A percentile compares a stretch with the other conserved stretches of the same genome.
Evolutionary conservation across 2,329 filamentous ascomycete species (phyloP).

Genomic region (Elsinoe fawcettii): DNA sequence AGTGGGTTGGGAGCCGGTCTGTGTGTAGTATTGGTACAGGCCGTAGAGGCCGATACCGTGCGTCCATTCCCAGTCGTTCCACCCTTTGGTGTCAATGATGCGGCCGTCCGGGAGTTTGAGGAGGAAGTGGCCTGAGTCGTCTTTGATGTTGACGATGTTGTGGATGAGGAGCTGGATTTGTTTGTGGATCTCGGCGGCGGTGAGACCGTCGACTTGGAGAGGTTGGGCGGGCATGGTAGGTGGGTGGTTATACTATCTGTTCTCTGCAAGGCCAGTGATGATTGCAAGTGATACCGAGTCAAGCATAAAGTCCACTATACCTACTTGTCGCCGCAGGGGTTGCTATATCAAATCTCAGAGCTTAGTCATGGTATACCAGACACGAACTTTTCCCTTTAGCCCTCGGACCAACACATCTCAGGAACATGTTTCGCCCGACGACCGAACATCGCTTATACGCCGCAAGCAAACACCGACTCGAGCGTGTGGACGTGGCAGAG

Average conservation of each 20-base stretch:
- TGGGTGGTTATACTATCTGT: neutral
- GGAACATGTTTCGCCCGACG: conserved; percentile 4
- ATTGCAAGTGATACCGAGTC: conserved; percentile 17
- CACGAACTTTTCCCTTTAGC: neutral
- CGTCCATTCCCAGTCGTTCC: conserved; percentile 64
- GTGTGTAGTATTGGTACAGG: conserved; percentile 71
- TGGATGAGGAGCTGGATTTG: conserved; percentile 60
- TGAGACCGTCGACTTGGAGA: conserved; percentile 34
- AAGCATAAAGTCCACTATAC: conserved; percentile 11
- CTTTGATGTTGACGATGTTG: conserved; percentile 69
- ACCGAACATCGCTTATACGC: neutral
- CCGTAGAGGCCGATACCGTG: conserved; percentile 65
- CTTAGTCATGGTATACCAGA: conserved; percentile 8
- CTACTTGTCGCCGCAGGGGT: neutral
- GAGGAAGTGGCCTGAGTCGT: conserved; percentile 66
- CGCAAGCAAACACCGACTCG: neutral
- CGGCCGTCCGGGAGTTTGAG: conserved; percentile 63
- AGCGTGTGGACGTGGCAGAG: neutral
- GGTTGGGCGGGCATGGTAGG: conserved; percentile 31
- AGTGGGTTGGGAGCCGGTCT: conserved; percentile 55
- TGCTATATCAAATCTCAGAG: neutral
- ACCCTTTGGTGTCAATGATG: conserved; percentile 76
- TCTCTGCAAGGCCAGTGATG: no score
- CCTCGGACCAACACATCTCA: neutral
- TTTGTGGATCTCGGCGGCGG: conserved; percentile 40